Evolutionary conservation across 2,329 filamentous ascomycete genomes (phyloP), one percentile per base, ranked within the genome.

Genomic region (Aspergillus latus): DNA sequence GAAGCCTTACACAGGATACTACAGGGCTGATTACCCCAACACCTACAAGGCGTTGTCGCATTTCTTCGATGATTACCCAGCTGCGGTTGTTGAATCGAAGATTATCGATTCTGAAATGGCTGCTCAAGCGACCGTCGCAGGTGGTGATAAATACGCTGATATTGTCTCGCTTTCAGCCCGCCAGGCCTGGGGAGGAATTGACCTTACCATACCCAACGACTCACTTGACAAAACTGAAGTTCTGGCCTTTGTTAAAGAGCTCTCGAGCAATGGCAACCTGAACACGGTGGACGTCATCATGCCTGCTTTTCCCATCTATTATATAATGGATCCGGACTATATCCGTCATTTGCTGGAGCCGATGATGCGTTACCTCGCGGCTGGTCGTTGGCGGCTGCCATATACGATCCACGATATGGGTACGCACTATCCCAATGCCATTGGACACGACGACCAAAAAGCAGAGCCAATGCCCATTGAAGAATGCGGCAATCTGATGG

Each of bases 211-310:
- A 42, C 69, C 73, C 13, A 61, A 67, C 26, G 65, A 67, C 36
- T 68, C 72, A 4, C 62, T 70, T 3, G 62, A 72, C 54, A 70
- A 68, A 1, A 61, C 58, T 15, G 61, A 70, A 34, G 63, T 70
- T 1, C 58, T 74, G 30, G 72, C 69, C 4, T 78, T 77, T 40
- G 68, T 78, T 58, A 78, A 78, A 49, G 75, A 78, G 58, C 69
- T 78, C 40, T 75, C 73, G 4, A 77, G 74, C 43, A 68, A 77
- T 52, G 75, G 74, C 3, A 77, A 78, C 54, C 55, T 75, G 39
- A 76, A 77, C 53, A 78, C 76, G 0, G 66, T 78, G 11, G 76
- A 78, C 57, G 68, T 78, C 36, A 75, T 77, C 37, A 76, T 72
- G 66, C 73, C 75, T 1, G 67, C 71, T 4, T 76, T 76, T 52